Base-by-base conservation (phyloP, 768 basidiomycete species). In the Kwoniella shandongensis region DNA sequence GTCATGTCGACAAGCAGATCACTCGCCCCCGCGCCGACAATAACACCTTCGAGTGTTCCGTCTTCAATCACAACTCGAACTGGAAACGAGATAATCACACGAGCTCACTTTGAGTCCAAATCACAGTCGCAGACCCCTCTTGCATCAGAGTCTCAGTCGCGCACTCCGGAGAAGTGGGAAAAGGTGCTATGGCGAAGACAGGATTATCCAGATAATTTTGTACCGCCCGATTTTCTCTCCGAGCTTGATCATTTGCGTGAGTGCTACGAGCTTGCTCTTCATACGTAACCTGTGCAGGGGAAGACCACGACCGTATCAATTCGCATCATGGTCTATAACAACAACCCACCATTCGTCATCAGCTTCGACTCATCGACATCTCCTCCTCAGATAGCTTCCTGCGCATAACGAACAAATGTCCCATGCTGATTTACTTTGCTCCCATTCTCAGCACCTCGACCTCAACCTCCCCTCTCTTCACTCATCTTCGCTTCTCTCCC, bases 171-270 rank as follows among this genome's bases (percentile, higher is more conserved):
- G 27, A n/a, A n/a, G 51, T 73, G 72, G 72, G 63, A 67, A 49
- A 77, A 77, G 63, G 58, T 77, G 1, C 61, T 79, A 15, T 79
- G 72, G 73, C 57, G 70, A 18, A 56, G 60, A 11, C 87, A 87
- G 73, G 78, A 82, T 2, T 86, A 82, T 72, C 86, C 89, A 27
- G 93, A 96, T 77, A 91, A 93, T 74, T 85, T 91, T 79, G 85
- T 96, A 49, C 87, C 89, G 6, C 78, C 80, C 5, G 81, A 84
- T 5, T 96, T 96, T 77, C 81, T 93, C 40, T 83, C 86, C 0
- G 86, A 88, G 55, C 76, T 96, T 65, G 81, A 83, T 67, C 20
- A 57, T 40, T 50, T 70, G 6, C 60, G 72, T 73, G 60, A 58
- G 72, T 66, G 2, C 18, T 27, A 29, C 7, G 17, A 17, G 7